Evolutionary conservation across 345 rosid genomes (phyloP).

Genomic region (Bruguiera parviflora): DNA sequence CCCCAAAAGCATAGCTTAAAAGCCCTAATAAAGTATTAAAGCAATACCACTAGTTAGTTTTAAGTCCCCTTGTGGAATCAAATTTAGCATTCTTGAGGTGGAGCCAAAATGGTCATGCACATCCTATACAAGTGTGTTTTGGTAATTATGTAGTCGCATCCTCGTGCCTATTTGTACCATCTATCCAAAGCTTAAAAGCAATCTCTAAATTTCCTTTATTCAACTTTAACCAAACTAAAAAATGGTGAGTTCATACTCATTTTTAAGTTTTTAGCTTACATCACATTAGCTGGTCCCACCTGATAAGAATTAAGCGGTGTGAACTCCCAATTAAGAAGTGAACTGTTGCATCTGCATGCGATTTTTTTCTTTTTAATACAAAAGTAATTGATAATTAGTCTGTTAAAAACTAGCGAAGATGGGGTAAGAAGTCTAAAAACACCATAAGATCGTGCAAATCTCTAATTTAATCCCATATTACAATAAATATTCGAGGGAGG

Average conservation of each 20-base stretch:
- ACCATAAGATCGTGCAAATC: no score
- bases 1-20: background rate
- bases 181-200: conserved; percentile 12
- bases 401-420: no score
- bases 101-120: background rate
- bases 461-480: no score
- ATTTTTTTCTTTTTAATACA: background rate
- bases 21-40: background rate
- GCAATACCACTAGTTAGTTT: conserved; percentile 7
- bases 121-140: no score
- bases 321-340: background rate
- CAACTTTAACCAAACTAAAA: background rate
- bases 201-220: conserved; percentile 5
- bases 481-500: no score
- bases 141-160: no score
- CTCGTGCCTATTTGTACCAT: no score
- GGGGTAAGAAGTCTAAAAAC: no score
- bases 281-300: conserved; percentile 25
- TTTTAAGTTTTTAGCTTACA: background rate
- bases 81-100: background rate
- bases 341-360: conserved; percentile 19
- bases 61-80: background rate
- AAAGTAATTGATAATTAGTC: no score
- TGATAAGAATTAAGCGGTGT: conserved; percentile 1
- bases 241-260: background rate